These are phyloP conservation scores for Blastobotrys raffinosifermentans DNA, from an alignment of 1,139 yeast genomes.

Conservation along the genomic window DNA sequence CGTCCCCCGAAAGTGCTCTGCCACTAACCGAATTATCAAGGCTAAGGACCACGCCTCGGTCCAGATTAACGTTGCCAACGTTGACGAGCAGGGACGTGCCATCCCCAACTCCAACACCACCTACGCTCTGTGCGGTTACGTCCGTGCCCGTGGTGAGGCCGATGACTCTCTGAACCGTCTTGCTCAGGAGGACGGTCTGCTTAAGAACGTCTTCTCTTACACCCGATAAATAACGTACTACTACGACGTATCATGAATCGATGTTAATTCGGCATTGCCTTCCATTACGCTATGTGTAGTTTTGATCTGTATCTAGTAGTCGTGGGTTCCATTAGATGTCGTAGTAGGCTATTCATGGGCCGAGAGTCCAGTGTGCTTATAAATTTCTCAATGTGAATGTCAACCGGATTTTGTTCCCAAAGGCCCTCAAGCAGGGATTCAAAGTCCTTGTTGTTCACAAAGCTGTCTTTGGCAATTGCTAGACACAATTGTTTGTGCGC, in stretches of 20 bases:
- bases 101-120: constrained; percentile 88
- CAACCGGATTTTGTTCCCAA: too few relatives aligned
- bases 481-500: too few relatives aligned
- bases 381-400: too few relatives aligned
- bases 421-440: too few relatives aligned
- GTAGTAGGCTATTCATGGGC: too few relatives aligned
- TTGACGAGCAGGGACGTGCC: constrained; percentile 94
- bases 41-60: constrained; percentile 99
- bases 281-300: too few relatives aligned
- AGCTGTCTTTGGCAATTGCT: background rate
- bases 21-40: constrained; percentile 99
- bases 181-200: constrained; percentile 97
- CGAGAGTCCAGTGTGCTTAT: too few relatives aligned
- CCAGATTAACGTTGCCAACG: constrained; percentile 82
- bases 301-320: too few relatives aligned
- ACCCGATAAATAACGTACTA: constrained; percentile 72
- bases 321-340: too few relatives aligned
- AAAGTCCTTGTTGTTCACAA: too few relatives aligned
- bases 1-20: constrained; percentile 99
- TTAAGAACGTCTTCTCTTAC: constrained; percentile 98
- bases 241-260: too few relatives aligned
- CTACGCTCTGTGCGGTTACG: constrained; percentile 95
- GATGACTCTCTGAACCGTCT: constrained; percentile 99
- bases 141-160: constrained; percentile 88
- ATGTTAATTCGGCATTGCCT: too few relatives aligned